Base-by-base conservation (phyloP, 2,329 filamentous ascomycete species). In the Coleophoma cylindrospora region DNA sequence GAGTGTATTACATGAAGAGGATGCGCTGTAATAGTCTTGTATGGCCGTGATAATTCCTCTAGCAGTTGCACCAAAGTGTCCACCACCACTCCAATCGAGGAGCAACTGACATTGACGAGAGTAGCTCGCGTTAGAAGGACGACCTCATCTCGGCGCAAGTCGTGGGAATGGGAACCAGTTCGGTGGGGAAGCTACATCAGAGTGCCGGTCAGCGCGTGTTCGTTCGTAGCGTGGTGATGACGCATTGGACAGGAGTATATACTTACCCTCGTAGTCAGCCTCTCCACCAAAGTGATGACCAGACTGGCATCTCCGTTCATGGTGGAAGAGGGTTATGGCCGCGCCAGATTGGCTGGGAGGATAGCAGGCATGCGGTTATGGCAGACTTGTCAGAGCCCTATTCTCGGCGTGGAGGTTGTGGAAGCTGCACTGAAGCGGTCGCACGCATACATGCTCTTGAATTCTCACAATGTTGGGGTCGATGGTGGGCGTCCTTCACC, bases 291-390 rank as follows among this genome's bases (percentile, higher is more conserved):
- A 66, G 76, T 80, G 69, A 75, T 73, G 62, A 84, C 79, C 60
- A 83, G 73, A 67, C 74, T 74, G 63, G 76, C 74, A 66, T 83
- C 79, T 65, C 75, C 74, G 65, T 77, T 81, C 79, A 83, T 83
- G 67, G 59, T 60, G 51, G 40, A 48, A 44, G 44, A 40, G 44
- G 44, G 46, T 36, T 46, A 44, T 60, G 55, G 57, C 57, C 45
- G 34, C 53, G 56, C 55, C 58, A 63, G 55, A 49, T 44, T 47
- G 48, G 43, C 61, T 51, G 60, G 46, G 44, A 44, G 45, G 45
- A 48, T 50, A 40, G 47, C 54, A 57, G 56, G 54, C 63, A 64
- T 64, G 50, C 53, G 55, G 52, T 43, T 54, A 37, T 52, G 43
- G 21, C 34, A 21, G 40, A 45, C 27, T 27, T 27, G 27, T 27